These are phyloP conservation scores for Acacia pycnantha DNA, from an alignment of 331 rosid species.

Conservation along the genomic window DNA sequence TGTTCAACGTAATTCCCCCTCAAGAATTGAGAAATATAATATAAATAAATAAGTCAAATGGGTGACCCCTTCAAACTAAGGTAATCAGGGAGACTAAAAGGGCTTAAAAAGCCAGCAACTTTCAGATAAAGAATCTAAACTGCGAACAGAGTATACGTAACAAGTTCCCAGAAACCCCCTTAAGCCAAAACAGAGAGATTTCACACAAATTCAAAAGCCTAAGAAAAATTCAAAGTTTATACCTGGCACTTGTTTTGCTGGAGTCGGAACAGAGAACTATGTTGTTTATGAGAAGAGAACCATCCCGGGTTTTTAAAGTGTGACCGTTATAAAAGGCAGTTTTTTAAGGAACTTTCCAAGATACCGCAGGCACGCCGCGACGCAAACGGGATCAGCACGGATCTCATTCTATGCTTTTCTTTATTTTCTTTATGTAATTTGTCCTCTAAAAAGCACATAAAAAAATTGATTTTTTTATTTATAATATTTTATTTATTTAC, in stretches of 20 bases:
- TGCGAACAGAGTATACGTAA: background rate
- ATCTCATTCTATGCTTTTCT: too few relatives aligned
- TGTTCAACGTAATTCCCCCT: background rate
- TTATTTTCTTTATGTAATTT: too few relatives aligned
- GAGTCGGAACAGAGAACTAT: background rate
- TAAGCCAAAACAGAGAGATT: background rate
- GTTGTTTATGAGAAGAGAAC: background rate
- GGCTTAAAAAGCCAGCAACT: background rate
- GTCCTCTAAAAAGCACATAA: too few relatives aligned
- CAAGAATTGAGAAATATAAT: background rate
- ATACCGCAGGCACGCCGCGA: background rate
- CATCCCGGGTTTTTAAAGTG: background rate
- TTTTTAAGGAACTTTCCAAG: background rate
- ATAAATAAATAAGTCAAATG: background rate
- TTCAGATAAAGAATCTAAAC: background rate
- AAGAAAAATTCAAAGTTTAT: background rate
- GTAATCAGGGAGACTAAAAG: background rate
- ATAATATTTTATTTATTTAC: too few relatives aligned
- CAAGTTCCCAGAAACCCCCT: background rate
- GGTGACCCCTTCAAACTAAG: background rate
- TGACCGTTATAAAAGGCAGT: background rate
- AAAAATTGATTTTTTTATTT: too few relatives aligned
- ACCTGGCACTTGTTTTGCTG: slow-evolving; percentile 10
- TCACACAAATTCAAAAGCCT: background rate
- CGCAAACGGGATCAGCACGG: background rate